Evolutionary conservation across 2,329 filamentous ascomycete species (phyloP).

Genomic region (Acrocalymma vagum): DNA sequence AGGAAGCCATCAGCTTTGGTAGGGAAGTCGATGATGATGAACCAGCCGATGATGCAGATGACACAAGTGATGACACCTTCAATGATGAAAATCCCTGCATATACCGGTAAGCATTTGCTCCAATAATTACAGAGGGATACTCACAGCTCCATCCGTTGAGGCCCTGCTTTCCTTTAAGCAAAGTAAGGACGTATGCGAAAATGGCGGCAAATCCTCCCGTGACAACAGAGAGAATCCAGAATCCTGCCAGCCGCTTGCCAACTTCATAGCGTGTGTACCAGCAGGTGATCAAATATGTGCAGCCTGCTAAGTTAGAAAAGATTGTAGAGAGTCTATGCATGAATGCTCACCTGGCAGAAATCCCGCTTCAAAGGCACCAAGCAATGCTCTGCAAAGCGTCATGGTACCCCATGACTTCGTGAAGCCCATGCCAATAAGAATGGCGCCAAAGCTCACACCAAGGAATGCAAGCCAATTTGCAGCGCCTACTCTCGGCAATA

Average conservation of each 20-base stretch:
- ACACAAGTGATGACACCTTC: conserved; percentile 36
- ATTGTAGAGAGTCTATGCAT: too few species aligned
- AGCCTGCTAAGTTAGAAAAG: too few species aligned
- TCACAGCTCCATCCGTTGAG: conserved; percentile 36
- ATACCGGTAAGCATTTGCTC: too few species aligned
- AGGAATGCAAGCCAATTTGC: conserved; percentile 37
- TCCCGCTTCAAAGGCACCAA: conserved; percentile 33
- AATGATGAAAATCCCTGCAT: conserved; percentile 41
- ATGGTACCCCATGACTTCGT: conserved; percentile 31
- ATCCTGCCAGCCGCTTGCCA: conserved; percentile 23
- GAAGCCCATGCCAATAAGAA: conserved; percentile 38
- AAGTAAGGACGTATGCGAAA: conserved; percentile 36
- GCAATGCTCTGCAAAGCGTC: conserved; percentile 26
- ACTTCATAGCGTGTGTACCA: conserved; percentile 35
- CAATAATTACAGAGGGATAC: too few species aligned
- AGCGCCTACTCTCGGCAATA: conserved; percentile 34
- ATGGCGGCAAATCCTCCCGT: conserved; percentile 37
- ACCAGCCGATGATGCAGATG: conserved; percentile 33
- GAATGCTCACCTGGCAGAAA: too few species aligned
- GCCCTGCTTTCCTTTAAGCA: conserved; percentile 32
- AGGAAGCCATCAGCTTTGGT: conserved; percentile 36
- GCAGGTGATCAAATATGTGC: conserved; percentile 37
- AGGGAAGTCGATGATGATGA: conserved; percentile 38
- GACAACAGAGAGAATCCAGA: conserved; percentile 35
- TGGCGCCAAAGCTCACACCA: conserved; percentile 30